Evolutionary conservation across 1,139 yeast genomes (phyloP).

Genomic region (Yamadazyma triangularis): DNA sequence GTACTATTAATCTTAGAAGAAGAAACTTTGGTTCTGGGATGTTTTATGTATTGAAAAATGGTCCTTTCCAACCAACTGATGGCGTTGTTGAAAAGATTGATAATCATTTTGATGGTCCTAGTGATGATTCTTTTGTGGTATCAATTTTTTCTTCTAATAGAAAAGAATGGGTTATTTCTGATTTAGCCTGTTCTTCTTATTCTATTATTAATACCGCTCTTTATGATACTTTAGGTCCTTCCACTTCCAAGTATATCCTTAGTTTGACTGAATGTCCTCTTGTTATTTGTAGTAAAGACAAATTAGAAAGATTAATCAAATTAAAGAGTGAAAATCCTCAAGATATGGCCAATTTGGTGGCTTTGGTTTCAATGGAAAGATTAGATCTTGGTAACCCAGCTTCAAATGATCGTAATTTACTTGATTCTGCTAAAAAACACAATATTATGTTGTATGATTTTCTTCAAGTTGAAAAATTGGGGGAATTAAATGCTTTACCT

Average conservation of each 20-base stretch:
- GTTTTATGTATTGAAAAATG: slow-evolving; percentile 45
- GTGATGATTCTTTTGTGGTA: slow-evolving; percentile 24
- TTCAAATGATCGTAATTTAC: slow-evolving; percentile 10
- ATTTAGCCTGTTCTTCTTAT: slow-evolving; percentile 32
- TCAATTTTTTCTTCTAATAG: slow-evolving; percentile 34
- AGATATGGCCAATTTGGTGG: slow-evolving; percentile 25
- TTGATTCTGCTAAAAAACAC: slow-evolving; percentile 18
- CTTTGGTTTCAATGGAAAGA: slow-evolving; percentile 39
- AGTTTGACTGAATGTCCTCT: slow-evolving; percentile 31
- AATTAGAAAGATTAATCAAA: slow-evolving; percentile 21
- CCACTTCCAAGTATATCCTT: slow-evolving; percentile 31
- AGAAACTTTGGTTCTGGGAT: slow-evolving; percentile 62
- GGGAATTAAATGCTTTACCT: slow-evolving; percentile 42
- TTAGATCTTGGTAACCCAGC: slow-evolving; percentile 20
- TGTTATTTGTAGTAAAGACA: slow-evolving; percentile 31
- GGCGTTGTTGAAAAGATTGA: slow-evolving; percentile 20
- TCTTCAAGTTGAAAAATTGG: slow-evolving; percentile 51
- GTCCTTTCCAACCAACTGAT: slow-evolving; percentile 30
- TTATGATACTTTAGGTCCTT: slow-evolving; percentile 38
- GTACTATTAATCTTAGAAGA: slow-evolving; percentile 36
- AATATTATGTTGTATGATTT: slow-evolving; percentile 39
- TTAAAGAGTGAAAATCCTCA: slow-evolving; percentile 22
- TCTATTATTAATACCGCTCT: slow-evolving; percentile 36
- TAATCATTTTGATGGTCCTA: slow-evolving; percentile 19
- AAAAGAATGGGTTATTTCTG: slow-evolving; percentile 36